Conservation (phyloP, 2,329 filamentous ascomycete species). For the Tolypocladium sp. region DNA sequence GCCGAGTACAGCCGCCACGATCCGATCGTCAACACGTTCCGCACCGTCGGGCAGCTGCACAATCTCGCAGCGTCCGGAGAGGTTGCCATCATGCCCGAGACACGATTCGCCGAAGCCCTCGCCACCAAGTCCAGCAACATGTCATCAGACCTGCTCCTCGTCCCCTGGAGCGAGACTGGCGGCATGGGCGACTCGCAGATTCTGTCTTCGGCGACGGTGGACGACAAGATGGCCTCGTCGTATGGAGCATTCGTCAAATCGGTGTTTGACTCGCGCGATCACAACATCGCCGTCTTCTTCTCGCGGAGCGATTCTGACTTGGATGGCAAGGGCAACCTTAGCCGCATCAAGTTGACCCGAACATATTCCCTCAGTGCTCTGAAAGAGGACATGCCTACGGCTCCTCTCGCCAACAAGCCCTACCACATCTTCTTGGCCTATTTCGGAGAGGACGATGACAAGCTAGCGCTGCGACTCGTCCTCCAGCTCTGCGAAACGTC, state of each 20-base stretch:
- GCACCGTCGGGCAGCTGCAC: constrained; percentile 76
- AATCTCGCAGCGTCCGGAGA: constrained; percentile 76
- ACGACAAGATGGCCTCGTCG: constrained; percentile 29
- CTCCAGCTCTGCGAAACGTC: constrained; percentile 76
- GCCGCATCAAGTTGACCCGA: constrained; percentile 34
- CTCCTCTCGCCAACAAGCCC: constrained; percentile 55
- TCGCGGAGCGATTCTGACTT: constrained; percentile 44
- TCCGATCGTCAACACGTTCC: constrained; percentile 84
- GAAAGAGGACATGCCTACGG: constrained; percentile 43
- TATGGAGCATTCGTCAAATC: constrained; percentile 69
- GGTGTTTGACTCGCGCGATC: constrained; percentile 54
- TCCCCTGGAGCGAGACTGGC: constrained; percentile 86
- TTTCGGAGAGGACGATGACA: constrained; percentile 76
- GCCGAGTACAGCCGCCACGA: constrained; percentile 66
- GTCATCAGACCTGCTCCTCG: constrained; percentile 63
- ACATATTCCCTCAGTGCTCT: constrained; percentile 49
- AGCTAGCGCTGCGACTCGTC: constrained; percentile 68
- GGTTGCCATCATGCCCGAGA: constrained; percentile 69
- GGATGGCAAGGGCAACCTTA: constrained; percentile 19
- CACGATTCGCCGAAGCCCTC: constrained; percentile 71
- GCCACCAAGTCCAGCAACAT: constrained; percentile 61
- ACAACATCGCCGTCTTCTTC: constrained; percentile 73
- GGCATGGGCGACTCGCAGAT: constrained; percentile 52
- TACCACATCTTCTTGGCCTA: constrained; percentile 86
- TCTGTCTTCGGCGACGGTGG: constrained; percentile 16